Evolutionary conservation across 1,284 basidiomycete genomes (phyloP), one percentile per base, ranked within the genome.

Genomic region (Microbotryum lychnidis-dioicae): DNA sequence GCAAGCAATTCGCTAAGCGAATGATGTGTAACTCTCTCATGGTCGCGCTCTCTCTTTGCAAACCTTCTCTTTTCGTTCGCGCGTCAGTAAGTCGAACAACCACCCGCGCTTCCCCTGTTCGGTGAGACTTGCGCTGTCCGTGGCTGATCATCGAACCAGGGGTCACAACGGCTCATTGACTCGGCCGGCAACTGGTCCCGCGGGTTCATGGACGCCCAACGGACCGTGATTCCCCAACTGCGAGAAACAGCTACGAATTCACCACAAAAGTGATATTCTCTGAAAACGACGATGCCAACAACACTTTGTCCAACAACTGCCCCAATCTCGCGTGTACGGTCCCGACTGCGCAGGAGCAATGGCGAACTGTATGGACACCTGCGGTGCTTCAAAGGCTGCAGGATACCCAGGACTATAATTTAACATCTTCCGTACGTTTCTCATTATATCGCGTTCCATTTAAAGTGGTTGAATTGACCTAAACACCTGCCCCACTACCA

Each of bases 401-500:
- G 37, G 37, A 42, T 18, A 42, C 37, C 37, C 37, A 42, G 16
- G 37, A 42, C 37, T 42, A 16, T 18, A 42, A 42, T 42, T 10
- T 42, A 6, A 42, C 37, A 18, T 12, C 37, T 42, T 42, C 37
- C 9, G 37, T 42, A 18, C 3, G 37, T 37, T 18, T 8, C 25
- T 14, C 23, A 9, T 4, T 9, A 21, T 1, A 3, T 84, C 59
- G 68, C 87, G 20, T 75, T 79, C 18, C 55, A 66, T 57, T 60
- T 81, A 76, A 75, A 76, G 31, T 90, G 91, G 82, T 87, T 70
- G 91, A 89, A 0, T 79, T 92, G 1, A 81, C 87, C 58, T 81
- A 85, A 63, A 75, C 76, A 50, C 83, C 81, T 77, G 92, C 89
- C 79, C 78, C 1, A 72, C 86, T 6, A 91, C 91, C 74, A 79